Evolutionary conservation across 139 green algal species (phyloP).

Genomic region (Volvox reticuliferus): DNA sequence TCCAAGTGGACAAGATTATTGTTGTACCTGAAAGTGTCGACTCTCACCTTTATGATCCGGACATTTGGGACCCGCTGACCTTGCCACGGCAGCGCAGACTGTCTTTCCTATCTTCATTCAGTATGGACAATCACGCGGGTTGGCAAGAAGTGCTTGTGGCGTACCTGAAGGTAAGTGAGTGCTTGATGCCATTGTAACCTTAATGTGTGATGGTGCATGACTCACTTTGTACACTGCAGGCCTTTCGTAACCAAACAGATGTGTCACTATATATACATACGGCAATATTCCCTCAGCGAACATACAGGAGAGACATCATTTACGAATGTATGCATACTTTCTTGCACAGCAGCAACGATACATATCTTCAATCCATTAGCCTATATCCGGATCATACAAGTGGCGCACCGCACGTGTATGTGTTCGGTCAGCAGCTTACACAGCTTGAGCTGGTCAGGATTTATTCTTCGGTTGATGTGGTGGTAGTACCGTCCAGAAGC

Average conservation of each 20-base stretch:
- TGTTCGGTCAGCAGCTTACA: background rate
- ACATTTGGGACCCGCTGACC: background rate
- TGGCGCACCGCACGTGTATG: constrained; percentile 50
- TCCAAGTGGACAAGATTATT: constrained; percentile 44
- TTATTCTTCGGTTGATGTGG: background rate
- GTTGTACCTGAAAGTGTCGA: constrained; percentile 52
- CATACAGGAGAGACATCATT: background rate
- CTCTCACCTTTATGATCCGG: constrained; percentile 21
- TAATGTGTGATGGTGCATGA: too few species aligned
- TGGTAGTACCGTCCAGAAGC: constrained; percentile 80
- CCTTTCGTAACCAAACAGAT: background rate
- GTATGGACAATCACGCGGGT: constrained; percentile 58
- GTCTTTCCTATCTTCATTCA: constrained; percentile 63
- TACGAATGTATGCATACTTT: background rate
- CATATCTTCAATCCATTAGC: background rate
- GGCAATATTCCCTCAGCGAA: background rate
- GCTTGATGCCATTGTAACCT: too few species aligned
- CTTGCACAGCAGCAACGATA: background rate
- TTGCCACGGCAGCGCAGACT: background rate
- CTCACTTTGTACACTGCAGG: background rate
- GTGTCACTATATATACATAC: background rate
- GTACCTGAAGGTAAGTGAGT: constrained; percentile 25
- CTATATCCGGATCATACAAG: background rate
- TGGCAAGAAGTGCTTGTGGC: constrained; percentile 52
- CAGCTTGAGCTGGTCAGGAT: background rate